Evolutionary conservation across 176 grass and related monocot genomes (phyloP).

Genomic region (Phragmites australis): DNA sequence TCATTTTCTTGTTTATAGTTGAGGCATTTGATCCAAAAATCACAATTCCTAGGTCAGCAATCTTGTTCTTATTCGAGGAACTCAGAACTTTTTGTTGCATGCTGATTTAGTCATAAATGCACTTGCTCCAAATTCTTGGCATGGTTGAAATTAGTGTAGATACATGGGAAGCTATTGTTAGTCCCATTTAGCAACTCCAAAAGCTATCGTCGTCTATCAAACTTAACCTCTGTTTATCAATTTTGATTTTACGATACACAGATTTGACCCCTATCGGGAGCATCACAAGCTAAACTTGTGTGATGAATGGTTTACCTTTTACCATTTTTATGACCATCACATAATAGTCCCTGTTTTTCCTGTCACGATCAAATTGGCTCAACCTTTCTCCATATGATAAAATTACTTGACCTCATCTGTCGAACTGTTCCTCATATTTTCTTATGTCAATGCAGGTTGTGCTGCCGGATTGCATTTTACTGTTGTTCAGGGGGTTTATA

Average conservation of each 20-base stretch:
- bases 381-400: neutral
- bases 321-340: neutral
- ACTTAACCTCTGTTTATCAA: neutral
- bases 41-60: neutral
- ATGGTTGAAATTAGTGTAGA: neutral
- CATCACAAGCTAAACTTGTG: neutral
- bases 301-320: neutral
- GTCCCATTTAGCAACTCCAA: slow-evolving; percentile 8
- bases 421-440: slow-evolving; percentile 11
- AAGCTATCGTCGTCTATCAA: neutral
- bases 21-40: neutral
- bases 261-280: neutral
- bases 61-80: neutral
- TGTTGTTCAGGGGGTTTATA: neutral
- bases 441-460: slow-evolving; percentile 36
- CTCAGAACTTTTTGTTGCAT: slow-evolving; percentile 22
- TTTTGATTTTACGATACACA: neutral
- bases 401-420: neutral
- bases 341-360: neutral
- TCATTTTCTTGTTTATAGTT: neutral
- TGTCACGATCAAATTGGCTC: neutral
- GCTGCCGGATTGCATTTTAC: slow-evolving; percentile 17
- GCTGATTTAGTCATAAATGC: neutral
- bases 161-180: slow-evolving; percentile 1
- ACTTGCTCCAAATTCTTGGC: slow-evolving; percentile 17